Evolutionary conservation across 768 basidiomycete genomes (phyloP).

Genomic region (Phaffia tasmanica): DNA sequence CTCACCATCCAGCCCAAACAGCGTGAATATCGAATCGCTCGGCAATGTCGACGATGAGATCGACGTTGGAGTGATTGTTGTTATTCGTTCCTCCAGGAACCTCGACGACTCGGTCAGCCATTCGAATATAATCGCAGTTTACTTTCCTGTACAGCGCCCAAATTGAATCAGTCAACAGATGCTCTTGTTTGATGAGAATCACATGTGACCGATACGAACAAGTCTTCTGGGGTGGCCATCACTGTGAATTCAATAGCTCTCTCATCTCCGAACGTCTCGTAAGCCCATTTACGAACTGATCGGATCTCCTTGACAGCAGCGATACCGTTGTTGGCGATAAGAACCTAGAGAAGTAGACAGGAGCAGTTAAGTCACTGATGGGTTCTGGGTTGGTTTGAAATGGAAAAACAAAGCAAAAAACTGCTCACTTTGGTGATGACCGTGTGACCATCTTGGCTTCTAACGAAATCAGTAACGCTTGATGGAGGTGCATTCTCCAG

Average conservation of each 20-base stretch:
- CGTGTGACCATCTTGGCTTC: constrained; percentile 82
- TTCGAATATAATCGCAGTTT: constrained; percentile 98
- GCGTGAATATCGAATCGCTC: constrained; percentile 96
- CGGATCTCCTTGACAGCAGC: constrained; percentile 99
- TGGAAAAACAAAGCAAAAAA: background rate
- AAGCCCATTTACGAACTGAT: constrained; percentile 98
- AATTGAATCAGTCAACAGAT: background rate
- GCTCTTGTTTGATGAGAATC: background rate
- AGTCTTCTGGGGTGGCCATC: constrained; percentile 98
- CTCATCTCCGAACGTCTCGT: constrained; percentile 95
- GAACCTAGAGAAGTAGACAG: constrained; percentile 49
- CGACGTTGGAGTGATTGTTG: constrained; percentile 99
- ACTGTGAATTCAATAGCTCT: constrained; percentile 96
- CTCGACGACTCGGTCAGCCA: constrained; percentile 98
- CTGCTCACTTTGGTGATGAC: constrained; percentile 85
- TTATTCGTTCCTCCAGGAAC: constrained; percentile 97
- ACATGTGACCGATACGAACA: constrained; percentile 35
- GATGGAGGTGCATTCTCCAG: constrained; percentile 70
- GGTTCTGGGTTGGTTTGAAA: background rate
- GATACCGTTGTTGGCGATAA: constrained; percentile 99
- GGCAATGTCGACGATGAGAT: constrained; percentile 94
- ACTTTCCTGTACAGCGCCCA: constrained; percentile 41
- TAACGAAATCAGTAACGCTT: constrained; percentile 80
- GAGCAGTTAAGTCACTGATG: background rate
- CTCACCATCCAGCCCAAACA: constrained; percentile 94